Evolutionary conservation across 305 asterid genomes (phyloP).

Genomic region (Fraxinus angustifolia): DNA sequence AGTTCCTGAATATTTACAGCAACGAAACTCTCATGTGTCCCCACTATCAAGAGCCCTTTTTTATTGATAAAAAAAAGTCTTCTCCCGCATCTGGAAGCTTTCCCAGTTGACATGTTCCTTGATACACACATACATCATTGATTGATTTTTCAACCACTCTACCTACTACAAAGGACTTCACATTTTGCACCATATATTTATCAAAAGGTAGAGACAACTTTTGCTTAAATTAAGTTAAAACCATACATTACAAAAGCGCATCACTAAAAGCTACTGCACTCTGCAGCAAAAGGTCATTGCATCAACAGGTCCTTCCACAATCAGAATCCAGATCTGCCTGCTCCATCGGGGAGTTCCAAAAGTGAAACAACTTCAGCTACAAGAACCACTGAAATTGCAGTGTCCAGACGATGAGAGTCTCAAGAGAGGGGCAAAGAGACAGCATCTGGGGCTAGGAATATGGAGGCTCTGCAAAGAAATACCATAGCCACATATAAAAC

Average conservation of each 20-base stretch:
- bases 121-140: background rate
- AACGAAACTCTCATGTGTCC: conserved; percentile 29
- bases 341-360: conserved; percentile 12
- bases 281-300: too few species aligned
- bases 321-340: conserved; percentile 23
- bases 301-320: background rate
- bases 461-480: conserved; percentile 7
- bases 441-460: conserved; percentile 6
- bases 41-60: conserved; percentile 29
- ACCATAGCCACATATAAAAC: background rate
- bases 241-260: too few species aligned
- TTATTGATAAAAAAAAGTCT: conserved; percentile 27
- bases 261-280: too few species aligned
- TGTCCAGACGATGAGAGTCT: conserved; percentile 8
- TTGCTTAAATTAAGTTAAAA: too few species aligned
- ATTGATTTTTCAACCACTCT: too few species aligned
- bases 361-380: background rate
- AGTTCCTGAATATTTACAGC: conserved; percentile 23
- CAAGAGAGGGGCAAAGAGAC: conserved; percentile 23
- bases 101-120: background rate
- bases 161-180: too few species aligned
- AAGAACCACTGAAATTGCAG: conserved; percentile 13
- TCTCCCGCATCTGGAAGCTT: conserved; percentile 25
- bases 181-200: too few species aligned
- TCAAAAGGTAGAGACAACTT: too few species aligned